Conservation (phyloP, 306 rosid genomes). For the Fagus sylvatica region DNA sequence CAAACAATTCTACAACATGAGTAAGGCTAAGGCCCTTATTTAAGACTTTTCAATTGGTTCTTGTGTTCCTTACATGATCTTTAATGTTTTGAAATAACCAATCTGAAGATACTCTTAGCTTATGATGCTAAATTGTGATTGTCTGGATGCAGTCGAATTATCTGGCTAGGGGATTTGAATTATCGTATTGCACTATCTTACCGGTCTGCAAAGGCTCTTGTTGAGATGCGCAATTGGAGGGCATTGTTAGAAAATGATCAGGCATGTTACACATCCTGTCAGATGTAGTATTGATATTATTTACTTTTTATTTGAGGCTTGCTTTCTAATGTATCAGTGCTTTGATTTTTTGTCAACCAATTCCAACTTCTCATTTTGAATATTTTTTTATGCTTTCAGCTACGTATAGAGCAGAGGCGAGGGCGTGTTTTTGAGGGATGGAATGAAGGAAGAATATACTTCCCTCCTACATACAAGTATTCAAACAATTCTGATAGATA, state of each 20-base stretch:
- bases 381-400: constrained; percentile 48
- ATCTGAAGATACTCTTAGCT: constrained; percentile 7
- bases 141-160: constrained; percentile 66
- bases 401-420: constrained; percentile 71
- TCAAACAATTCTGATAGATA: constrained; percentile 93
- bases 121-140: constrained; percentile 23
- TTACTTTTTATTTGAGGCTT: not conserved
- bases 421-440: constrained; percentile 90
- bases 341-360: constrained; percentile 10
- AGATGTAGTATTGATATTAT: constrained; percentile 4
- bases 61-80: constrained; percentile 9
- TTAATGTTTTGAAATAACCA: constrained; percentile 12
- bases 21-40: constrained; percentile 45
- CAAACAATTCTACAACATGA: constrained; percentile 85
- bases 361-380: constrained; percentile 32
- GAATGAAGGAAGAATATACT: constrained; percentile 91
- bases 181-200: constrained; percentile 91
- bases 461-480: constrained; percentile 99
- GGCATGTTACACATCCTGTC: constrained; percentile 48
- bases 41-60: constrained; percentile 1
- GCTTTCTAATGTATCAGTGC: constrained; percentile 4
- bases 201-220: constrained; percentile 83
- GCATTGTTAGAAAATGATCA: constrained; percentile 88
- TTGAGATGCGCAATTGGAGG: constrained; percentile 94
- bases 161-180: constrained; percentile 98